Evolutionary conservation across 2,329 filamentous ascomycete species (phyloP).

Genomic region (Arthrobotrys iridis): DNA sequence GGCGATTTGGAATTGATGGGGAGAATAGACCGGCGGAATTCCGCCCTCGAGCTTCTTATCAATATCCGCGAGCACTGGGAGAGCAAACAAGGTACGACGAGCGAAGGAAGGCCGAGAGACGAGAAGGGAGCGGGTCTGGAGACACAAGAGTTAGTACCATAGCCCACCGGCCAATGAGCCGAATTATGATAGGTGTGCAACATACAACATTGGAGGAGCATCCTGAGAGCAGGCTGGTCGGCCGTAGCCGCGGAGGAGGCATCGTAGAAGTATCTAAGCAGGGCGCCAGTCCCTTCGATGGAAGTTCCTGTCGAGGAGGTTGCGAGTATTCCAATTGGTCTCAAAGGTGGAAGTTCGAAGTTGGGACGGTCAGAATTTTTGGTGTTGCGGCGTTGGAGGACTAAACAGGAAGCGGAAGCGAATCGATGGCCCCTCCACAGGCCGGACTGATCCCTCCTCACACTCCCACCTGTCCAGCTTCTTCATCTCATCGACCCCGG

Average conservation of each 20-base stretch:
- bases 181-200: background rate
- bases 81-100: constrained; percentile 12
- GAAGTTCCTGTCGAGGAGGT: constrained; percentile 1
- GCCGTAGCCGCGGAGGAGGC: constrained; percentile 49
- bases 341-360: background rate
- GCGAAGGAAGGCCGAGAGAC: background rate
- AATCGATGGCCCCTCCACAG: background rate
- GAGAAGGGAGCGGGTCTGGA: constrained; percentile 12
- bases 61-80: background rate
- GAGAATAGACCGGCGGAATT: constrained; percentile 76
- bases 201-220: constrained; percentile 38
- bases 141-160: background rate
- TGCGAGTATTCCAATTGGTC: background rate
- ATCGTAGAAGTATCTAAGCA: constrained; percentile 3
- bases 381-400: constrained; percentile 38
- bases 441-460: background rate
- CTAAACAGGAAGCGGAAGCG: constrained; percentile 14
- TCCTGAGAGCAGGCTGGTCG: constrained; percentile 25
- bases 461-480: background rate
- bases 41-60: constrained; percentile 62
- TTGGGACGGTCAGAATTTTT: constrained; percentile 41
- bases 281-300: constrained; percentile 11
- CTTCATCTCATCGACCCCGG: background rate
- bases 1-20: constrained; percentile 75
- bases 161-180: background rate